phyloP scores from a whole-genome alignment of 176 grass and related monocot species.

The Cenchrus americanus region DNA sequence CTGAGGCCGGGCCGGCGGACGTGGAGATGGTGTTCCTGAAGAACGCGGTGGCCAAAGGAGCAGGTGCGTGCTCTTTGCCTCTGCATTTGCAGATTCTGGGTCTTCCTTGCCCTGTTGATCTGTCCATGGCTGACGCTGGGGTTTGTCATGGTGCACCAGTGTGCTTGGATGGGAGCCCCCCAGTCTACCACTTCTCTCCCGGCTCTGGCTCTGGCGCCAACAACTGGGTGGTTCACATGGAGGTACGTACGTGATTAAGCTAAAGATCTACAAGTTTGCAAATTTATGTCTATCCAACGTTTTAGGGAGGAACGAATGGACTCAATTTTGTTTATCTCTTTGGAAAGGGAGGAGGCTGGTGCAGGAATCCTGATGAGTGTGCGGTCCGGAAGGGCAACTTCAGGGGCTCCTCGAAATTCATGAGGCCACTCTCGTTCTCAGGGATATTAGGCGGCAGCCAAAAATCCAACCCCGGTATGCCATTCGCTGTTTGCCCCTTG shows the following conservation, averaged over 20 bases:
- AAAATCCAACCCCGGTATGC: constrained; percentile 62
- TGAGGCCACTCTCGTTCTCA: constrained; percentile 72
- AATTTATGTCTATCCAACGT: not conserved
- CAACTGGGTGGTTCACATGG: constrained; percentile 77
- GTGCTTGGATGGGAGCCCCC: constrained; percentile 70
- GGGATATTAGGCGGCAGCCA: constrained; percentile 59
- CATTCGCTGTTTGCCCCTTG: not conserved
- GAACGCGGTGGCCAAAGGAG: constrained; percentile 59
- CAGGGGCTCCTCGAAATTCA: constrained; percentile 79
- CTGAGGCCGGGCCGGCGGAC: constrained; percentile 23
- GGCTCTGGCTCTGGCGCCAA: constrained; percentile 73
- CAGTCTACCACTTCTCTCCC: constrained; percentile 70
- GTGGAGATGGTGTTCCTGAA: constrained; percentile 68
- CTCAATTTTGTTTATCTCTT: not conserved
- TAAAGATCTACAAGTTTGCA: not conserved
- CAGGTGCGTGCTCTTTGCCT: constrained; percentile 39
- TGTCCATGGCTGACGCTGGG: not conserved
- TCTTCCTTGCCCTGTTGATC: not conserved
- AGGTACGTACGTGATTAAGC: constrained; percentile 49
- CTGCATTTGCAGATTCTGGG: not conserved
- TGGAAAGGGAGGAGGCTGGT: constrained; percentile 91
- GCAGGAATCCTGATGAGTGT: constrained; percentile 69
- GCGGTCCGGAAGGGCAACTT: constrained; percentile 62
- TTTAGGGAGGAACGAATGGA: not conserved
- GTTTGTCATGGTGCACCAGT: constrained; percentile 45